phyloP scores from a whole-genome alignment of 805 yeast genomes.

The Starmerella apis region DNA sequence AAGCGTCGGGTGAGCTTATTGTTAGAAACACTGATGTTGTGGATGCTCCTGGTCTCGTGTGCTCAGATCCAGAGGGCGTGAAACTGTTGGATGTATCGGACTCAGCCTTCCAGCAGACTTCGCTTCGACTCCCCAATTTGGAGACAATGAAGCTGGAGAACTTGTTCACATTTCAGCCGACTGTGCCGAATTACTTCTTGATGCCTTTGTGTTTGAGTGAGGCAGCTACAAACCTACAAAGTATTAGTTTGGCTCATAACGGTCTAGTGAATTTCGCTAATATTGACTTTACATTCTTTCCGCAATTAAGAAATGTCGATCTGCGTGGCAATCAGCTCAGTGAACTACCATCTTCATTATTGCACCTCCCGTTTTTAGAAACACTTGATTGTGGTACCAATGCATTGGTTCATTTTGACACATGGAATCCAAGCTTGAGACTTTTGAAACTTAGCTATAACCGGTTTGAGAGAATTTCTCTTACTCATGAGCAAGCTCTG shows the following conservation, averaged over 20 bases:
- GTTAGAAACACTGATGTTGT: slow-evolving; percentile 16
- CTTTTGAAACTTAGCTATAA: slow-evolving; percentile 73
- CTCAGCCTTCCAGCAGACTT: slow-evolving; percentile 18
- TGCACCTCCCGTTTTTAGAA: slow-evolving; percentile 13
- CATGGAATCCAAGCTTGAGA: slow-evolving; percentile 41
- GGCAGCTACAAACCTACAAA: slow-evolving; percentile 40
- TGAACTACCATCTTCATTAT: slow-evolving; percentile 37
- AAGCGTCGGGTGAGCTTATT: slow-evolving; percentile 13
- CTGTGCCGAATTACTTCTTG: neutral
- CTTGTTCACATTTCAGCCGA: slow-evolving; percentile 6
- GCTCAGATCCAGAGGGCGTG: slow-evolving; percentile 8
- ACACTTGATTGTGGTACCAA: slow-evolving; percentile 24
- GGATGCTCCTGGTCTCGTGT: slow-evolving; percentile 19
- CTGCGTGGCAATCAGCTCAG: slow-evolving; percentile 65
- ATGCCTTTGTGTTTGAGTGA: neutral
- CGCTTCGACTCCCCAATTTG: slow-evolving; percentile 8
- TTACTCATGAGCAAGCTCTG: slow-evolving; percentile 37
- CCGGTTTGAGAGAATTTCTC: slow-evolving; percentile 33
- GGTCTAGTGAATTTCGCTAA: slow-evolving; percentile 42
- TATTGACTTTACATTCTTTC: slow-evolving; percentile 43
- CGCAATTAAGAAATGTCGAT: slow-evolving; percentile 47
- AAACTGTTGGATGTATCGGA: slow-evolving; percentile 15
- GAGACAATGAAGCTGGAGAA: slow-evolving; percentile 2
- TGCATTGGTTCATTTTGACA: slow-evolving; percentile 44
- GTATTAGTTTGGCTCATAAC: slow-evolving; percentile 68